Evolutionary conservation across 1,284 basidiomycete species (phyloP).

Genomic region (Ceratobasidium sp.): DNA sequence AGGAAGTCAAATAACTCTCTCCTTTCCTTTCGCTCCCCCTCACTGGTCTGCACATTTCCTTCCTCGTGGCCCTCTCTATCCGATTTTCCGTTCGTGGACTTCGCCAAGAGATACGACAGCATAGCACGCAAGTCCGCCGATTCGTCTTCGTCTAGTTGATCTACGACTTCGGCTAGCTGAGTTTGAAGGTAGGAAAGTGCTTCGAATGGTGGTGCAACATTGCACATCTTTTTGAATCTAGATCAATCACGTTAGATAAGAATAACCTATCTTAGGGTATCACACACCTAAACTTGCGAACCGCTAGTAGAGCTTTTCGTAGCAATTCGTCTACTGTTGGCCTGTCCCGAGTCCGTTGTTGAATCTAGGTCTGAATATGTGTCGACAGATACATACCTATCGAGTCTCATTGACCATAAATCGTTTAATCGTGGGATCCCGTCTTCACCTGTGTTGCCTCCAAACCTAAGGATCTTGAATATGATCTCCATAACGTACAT

Average conservation of each 20-base stretch:
- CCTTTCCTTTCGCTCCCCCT: conserved; percentile 60
- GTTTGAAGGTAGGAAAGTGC: conserved; percentile 74
- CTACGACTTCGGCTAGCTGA: conserved; percentile 70
- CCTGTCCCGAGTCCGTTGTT: conserved; percentile 1
- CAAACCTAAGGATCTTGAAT: conserved; percentile 24
- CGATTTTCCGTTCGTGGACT: conserved; percentile 18
- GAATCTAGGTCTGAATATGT: background rate
- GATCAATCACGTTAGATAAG: background rate
- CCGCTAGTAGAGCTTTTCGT: conserved; percentile 33
- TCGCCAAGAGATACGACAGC: conserved; percentile 65
- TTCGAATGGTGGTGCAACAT: conserved; percentile 65
- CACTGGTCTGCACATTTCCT: conserved; percentile 44
- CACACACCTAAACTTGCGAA: conserved; percentile 37
- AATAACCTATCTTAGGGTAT: background rate
- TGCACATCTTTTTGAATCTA: conserved; percentile 81
- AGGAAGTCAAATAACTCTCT: conserved; percentile 72
- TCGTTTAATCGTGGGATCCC: conserved; percentile 63
- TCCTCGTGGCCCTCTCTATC: conserved; percentile 15
- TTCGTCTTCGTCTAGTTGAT: conserved; percentile 69
- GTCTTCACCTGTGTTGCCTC: conserved; percentile 39
- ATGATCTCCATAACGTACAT: conserved; percentile 57
- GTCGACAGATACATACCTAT: conserved; percentile 51
- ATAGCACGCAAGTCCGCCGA: conserved; percentile 67
- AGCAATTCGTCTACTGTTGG: conserved; percentile 38
- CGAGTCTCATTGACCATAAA: conserved; percentile 76